phyloP scores from a whole-genome alignment of 768 basidiomycete genomes.

The Phaeolepiota aurea region DNA sequence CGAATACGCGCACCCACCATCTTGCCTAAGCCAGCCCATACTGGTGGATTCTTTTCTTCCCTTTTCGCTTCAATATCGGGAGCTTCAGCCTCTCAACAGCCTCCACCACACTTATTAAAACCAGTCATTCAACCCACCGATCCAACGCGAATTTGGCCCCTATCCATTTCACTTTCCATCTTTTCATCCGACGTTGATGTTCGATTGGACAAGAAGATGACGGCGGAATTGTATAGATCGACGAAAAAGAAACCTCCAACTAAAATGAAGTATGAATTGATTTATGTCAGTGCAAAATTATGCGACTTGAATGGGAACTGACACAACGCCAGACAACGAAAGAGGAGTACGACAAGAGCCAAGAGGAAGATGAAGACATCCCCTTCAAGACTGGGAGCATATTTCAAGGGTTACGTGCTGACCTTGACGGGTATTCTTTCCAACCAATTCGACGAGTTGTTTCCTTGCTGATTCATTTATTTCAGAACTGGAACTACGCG shows the following conservation, averaged over 20 bases:
- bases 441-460: background rate
- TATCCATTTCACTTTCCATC: conserved; percentile 52
- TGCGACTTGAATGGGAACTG: conserved; percentile 3
- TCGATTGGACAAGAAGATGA: conserved; percentile 53
- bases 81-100: conserved; percentile 25
- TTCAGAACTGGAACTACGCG: conserved; percentile 56
- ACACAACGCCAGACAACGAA: conserved; percentile 58
- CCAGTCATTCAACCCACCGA: conserved; percentile 23
- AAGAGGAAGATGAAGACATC: conserved; percentile 55
- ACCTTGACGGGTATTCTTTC: conserved; percentile 63
- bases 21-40: conserved; percentile 19
- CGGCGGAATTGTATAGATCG: conserved; percentile 72
- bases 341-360: conserved; percentile 69
- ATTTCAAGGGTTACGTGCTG: conserved; percentile 81
- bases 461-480: too few species aligned
- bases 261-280: conserved; percentile 69
- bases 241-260: conserved; percentile 92
- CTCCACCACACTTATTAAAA: conserved; percentile 19
- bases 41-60: conserved; percentile 41
- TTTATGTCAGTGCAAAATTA: conserved; percentile 49
- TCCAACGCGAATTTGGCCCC: conserved; percentile 34
- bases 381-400: conserved; percentile 64
- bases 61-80: conserved; percentile 31
- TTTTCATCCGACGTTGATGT: conserved; percentile 64
- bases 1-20: conserved; percentile 14